Percentiles rank a stretch among this genome's conserved stretches.
Conservation (phyloP, 2,329 filamentous ascomycete species). For the Colletotrichum destructivum region DNA sequence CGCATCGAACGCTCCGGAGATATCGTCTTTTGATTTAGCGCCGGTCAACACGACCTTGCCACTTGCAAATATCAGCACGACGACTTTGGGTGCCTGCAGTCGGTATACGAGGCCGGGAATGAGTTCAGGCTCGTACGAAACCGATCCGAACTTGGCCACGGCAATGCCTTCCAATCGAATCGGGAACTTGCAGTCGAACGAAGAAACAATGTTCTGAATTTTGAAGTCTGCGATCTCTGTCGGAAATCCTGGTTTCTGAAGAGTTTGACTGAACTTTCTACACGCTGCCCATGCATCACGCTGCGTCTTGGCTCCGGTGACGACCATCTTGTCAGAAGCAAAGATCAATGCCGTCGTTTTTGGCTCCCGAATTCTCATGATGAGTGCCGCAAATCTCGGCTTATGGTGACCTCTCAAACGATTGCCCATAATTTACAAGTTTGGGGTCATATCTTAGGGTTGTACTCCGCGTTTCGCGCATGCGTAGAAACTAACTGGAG, state of each 20-base stretch:
- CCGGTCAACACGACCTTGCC: neutral
- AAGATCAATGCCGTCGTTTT: neutral
- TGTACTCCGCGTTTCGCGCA: neutral
- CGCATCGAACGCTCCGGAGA: neutral
- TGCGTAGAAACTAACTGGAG: neutral
- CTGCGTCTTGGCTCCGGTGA: neutral
- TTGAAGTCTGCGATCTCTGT: neutral
- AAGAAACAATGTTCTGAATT: neutral
- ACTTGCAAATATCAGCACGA: neutral
- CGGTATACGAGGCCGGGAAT: neutral
- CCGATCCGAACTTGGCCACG: neutral
- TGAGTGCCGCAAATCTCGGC: neutral
- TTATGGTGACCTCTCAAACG: neutral
- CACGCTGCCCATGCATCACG: neutral
- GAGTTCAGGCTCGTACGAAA: slow-evolving; percentile 1
- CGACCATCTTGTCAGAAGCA: neutral
- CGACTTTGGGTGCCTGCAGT: neutral
- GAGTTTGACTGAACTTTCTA: neutral
- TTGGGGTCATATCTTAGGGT: neutral
- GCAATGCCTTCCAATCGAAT: neutral
- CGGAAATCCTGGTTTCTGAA: neutral
- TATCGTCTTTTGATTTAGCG: neutral
- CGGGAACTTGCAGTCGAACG: neutral
- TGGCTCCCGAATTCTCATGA: neutral
- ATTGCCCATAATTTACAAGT: neutral